Evolutionary conservation across 148 eudicot species (phyloP), one percentile per base, ranked within the genome.

Genomic region (Diospyros lotus): DNA sequence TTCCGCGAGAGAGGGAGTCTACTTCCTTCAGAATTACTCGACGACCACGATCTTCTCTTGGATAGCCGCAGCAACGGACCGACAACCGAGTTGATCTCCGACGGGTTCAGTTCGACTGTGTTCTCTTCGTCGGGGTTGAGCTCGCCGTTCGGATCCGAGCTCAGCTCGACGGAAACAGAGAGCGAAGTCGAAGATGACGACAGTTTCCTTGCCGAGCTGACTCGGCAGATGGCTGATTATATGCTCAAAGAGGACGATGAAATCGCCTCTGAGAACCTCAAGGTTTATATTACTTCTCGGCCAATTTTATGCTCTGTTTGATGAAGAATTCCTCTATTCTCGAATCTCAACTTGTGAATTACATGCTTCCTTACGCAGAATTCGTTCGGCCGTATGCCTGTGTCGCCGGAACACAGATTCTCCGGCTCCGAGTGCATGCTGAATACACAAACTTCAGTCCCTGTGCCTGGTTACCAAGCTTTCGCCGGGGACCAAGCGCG

Each of bases 161-260:
- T 78, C 3, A 71, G 79, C 14, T 80, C 86, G 0, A 70, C 80
- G 0, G 86, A 85, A 0, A 70, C 80, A 1, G 86, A 85, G 66
- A 79, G 84, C 72, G 83, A 48, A 8, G 52, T 82, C 11, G 88
- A 80, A 3, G 76, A 62, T 3, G 85, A 82, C 13, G 80, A 72
- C 12, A 86, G 82, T 68, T 85, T 82, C 66, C 72, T 80, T 15
- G 82, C 80, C 15, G 86, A 82, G 82, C 78, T 85, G 80, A 82
- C 80, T 65, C 86, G 88, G n/a, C 75, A 80, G 78, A 85, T 85
- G 86, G 88, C 88, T 10, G 82, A 82, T 14, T 73, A 66, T 56
- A 85, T 78, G 84, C 86, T 85, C 17, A 72, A 75, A 17, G 88
- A 82, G 15, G 88, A 82, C 15, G 88, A 85, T 2, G 79, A 73